phyloP scores from a whole-genome alignment of 2,329 filamentous ascomycete species.

The Pseudocercospora pini-densiflorae region DNA sequence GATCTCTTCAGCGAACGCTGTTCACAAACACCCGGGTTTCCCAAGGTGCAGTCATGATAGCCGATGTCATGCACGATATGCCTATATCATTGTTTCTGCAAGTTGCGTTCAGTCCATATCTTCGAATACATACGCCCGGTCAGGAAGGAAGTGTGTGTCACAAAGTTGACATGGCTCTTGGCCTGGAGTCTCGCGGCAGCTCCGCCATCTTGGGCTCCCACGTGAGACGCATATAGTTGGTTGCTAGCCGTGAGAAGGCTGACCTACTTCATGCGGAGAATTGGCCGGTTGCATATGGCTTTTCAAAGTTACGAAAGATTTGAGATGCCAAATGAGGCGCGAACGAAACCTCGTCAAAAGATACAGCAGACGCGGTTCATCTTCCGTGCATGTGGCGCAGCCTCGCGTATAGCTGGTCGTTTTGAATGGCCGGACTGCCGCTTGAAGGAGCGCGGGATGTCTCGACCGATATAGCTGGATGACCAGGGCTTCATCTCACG shows the following conservation, averaged over 20 bases:
- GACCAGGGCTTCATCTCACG: neutral
- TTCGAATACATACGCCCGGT: neutral
- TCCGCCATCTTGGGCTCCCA: neutral
- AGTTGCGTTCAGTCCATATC: neutral
- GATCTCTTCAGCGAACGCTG: neutral
- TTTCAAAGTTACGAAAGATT: neutral
- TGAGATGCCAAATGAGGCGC: neutral
- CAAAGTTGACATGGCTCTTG: neutral
- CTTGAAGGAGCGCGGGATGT: constrained; percentile 2
- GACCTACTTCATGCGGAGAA: neutral
- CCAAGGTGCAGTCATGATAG: neutral
- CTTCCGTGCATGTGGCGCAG: constrained; percentile 2
- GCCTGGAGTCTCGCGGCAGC: neutral
- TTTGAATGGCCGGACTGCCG: constrained; percentile 1
- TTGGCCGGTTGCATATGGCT: neutral
- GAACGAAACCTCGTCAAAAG: neutral
- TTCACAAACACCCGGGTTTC: neutral
- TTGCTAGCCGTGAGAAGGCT: neutral
- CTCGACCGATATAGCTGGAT: neutral
- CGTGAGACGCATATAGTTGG: neutral
- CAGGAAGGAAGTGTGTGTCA: neutral
- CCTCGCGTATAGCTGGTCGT: neutral
- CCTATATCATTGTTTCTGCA: neutral
- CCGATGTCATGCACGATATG: neutral
- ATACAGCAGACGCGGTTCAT: neutral